Evolutionary conservation across 257 asterid species (phyloP).

Genomic region (Nicotiana paniculata): DNA sequence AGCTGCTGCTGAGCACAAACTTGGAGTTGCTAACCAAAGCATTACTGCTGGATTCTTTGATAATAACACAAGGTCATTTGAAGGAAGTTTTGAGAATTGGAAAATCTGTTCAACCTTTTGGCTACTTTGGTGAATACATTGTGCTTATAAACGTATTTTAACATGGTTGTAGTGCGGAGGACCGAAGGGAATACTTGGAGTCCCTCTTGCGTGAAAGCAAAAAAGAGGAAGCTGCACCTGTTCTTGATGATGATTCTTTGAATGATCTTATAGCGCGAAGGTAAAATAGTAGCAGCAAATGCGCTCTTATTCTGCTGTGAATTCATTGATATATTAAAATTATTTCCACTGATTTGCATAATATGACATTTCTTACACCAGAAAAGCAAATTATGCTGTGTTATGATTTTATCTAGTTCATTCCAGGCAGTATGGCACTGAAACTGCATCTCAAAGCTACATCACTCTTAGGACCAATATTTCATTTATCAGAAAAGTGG

Average conservation of each 20-base stretch:
- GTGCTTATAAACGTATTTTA: conserved; percentile 10
- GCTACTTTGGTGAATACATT: neutral
- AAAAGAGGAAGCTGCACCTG: conserved; percentile 94
- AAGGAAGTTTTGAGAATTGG: conserved; percentile 7
- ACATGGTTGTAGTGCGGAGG: conserved; percentile 77
- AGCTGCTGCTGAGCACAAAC: conserved; percentile 99
- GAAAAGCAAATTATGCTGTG: neutral
- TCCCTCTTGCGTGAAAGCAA: conserved; percentile 95
- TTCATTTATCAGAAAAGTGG: neutral
- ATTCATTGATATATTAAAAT: neutral
- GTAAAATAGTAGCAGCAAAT: conserved; percentile 25
- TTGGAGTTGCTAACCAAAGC: conserved; percentile 99
- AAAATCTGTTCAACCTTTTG: neutral
- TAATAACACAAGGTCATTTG: conserved; percentile 79
- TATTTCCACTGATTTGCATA: neutral
- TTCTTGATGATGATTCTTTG: conserved; percentile 88
- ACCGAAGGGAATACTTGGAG: conserved; percentile 98
- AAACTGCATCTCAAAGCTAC: conserved; percentile 3
- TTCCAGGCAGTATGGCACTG: neutral
- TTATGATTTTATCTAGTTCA: neutral
- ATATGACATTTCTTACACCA: neutral
- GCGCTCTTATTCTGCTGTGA: conserved; percentile 5
- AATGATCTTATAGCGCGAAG: conserved; percentile 95
- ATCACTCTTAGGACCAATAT: neutral
- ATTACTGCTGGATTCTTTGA: conserved; percentile 99